These are phyloP conservation scores for Echinosophora koreensis DNA, from an alignment of 306 rosid genomes.

Conservation along the genomic window DNA sequence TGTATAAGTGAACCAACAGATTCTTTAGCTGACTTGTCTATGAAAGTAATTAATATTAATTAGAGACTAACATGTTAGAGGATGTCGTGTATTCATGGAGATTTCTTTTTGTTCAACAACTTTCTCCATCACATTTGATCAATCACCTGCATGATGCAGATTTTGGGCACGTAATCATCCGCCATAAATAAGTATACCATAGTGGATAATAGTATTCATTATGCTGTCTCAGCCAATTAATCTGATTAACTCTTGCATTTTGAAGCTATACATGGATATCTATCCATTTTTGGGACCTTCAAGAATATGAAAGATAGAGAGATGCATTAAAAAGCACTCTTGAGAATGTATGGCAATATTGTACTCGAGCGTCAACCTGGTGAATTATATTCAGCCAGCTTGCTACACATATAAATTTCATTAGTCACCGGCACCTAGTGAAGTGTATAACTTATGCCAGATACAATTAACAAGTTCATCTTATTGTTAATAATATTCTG, in stretches of 20 bases:
- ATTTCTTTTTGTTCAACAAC: not conserved
- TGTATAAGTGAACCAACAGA: not conserved
- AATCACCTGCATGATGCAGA: not conserved
- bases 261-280: not conserved
- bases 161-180: not conserved
- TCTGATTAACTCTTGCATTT: not conserved
- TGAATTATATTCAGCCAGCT: not conserved
- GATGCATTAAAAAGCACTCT: not conserved
- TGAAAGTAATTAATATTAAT: not conserved
- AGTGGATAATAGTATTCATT: not conserved
- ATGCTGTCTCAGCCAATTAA: not conserved
- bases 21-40: not conserved
- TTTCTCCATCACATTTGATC: not conserved
- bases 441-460: not conserved
- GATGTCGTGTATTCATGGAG: not conserved
- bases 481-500: not conserved
- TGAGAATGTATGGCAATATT: not conserved
- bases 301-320: not conserved
- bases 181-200: not conserved
- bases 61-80: not conserved
- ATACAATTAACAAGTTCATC: not conserved
- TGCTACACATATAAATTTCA: not conserved
- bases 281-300: slow-evolving; percentile 8
- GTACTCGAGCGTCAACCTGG: not conserved
- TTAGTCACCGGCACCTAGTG: not conserved